These are phyloP conservation scores for Leccinum disarticulatum DNA, from an alignment of 768 basidiomycete species.

Conservation along the genomic window DNA sequence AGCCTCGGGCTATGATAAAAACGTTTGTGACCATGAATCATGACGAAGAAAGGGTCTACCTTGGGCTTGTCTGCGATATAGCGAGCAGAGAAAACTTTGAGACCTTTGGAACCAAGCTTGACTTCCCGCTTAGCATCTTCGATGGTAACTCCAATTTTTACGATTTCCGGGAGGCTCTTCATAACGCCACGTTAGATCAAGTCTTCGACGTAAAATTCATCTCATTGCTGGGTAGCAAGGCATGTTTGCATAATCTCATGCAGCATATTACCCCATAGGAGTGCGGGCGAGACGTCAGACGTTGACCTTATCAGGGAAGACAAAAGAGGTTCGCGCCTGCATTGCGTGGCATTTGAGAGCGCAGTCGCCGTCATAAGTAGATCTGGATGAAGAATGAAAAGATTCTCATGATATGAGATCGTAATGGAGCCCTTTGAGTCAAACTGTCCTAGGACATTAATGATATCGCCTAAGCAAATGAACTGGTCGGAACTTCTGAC, in stretches of 20 bases:
- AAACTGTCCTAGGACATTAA: conserved; percentile 70
- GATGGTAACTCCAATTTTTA: conserved; percentile 55
- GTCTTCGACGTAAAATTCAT: conserved; percentile 57
- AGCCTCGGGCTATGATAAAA: conserved; percentile 51
- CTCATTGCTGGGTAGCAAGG: conserved; percentile 61
- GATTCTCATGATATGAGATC: conserved; percentile 62
- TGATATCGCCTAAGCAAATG: conserved; percentile 61
- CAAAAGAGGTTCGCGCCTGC: conserved; percentile 84
- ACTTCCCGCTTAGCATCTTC: conserved; percentile 70
- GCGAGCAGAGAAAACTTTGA: conserved; percentile 60
- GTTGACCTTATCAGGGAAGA: conserved; percentile 58
- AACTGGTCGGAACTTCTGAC: neutral
- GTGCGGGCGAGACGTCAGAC: conserved; percentile 60
- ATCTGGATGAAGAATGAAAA: conserved; percentile 90
- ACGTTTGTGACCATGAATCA: neutral
- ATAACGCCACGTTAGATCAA: conserved; percentile 57
- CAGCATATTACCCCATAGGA: conserved; percentile 91
- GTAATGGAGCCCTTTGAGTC: conserved; percentile 44
- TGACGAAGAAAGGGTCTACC: conserved; percentile 36
- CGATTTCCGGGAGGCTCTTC: conserved; percentile 56
- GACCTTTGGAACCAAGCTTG: conserved; percentile 58
- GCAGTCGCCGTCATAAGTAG: conserved; percentile 88
- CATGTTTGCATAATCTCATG: conserved; percentile 90
- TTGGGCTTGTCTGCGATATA: conserved; percentile 69
- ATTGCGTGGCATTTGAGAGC: conserved; percentile 79